These are phyloP conservation scores for Brassica juncea DNA, from an alignment of 345 rosid species.

Conservation along the genomic window DNA sequence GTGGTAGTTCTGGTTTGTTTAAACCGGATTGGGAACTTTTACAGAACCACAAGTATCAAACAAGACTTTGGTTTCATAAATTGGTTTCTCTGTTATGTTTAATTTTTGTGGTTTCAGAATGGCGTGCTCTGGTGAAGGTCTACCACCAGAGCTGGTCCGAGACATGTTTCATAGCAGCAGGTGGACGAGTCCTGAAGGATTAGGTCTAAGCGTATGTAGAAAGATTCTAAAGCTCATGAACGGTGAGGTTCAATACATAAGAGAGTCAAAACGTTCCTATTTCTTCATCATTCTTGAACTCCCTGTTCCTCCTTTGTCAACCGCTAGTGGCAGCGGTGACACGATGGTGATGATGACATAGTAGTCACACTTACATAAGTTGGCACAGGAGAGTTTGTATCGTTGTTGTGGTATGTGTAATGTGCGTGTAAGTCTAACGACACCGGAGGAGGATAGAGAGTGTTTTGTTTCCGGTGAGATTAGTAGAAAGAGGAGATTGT, in stretches of 20 bases:
- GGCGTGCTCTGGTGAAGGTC: slow-evolving; percentile 61
- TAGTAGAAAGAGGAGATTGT: slow-evolving; percentile 24
- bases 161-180: slow-evolving; percentile 87
- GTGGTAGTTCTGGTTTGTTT: not conserved
- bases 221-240: slow-evolving; percentile 88
- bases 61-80: not conserved
- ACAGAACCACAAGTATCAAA: not conserved
- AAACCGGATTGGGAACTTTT: not conserved
- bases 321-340: slow-evolving; percentile 19
- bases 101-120: slow-evolving; percentile 51
- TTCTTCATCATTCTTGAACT: slow-evolving; percentile 78
- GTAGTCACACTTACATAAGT: slow-evolving; percentile 1
- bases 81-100: not conserved
- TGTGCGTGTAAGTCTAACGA: slow-evolving; percentile 2
- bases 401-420: not conserved
- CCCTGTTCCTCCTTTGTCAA: slow-evolving; percentile 44
- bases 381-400: slow-evolving; percentile 10
- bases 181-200: slow-evolving; percentile 84
- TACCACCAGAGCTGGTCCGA: slow-evolving; percentile 83
- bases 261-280: slow-evolving; percentile 82
- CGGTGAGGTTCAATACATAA: slow-evolving; percentile 88
- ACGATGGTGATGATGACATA: slow-evolving; percentile 36
- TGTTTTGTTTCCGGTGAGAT: slow-evolving; percentile 20
- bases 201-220: slow-evolving; percentile 89
- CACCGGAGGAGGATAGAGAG: slow-evolving; percentile 18